Evolutionary conservation across 805 yeast genomes (phyloP).

Genomic region (Metschnikowia lachancei): DNA sequence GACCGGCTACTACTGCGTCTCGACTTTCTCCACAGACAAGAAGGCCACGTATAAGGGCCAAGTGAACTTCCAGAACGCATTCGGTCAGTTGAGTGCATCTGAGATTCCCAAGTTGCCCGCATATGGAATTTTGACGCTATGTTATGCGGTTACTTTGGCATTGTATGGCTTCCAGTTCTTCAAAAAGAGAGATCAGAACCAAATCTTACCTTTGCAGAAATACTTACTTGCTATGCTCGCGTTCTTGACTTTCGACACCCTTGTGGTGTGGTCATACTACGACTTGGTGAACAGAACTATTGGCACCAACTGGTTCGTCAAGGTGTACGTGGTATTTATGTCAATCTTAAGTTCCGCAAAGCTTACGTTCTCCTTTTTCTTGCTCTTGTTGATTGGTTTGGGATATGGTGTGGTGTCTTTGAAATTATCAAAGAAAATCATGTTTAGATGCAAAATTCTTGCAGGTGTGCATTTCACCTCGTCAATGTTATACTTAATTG

Average conservation of each 20-base stretch:
- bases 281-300: constrained; percentile 69
- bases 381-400: constrained; percentile 76
- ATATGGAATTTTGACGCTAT: constrained; percentile 80
- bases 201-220: constrained; percentile 84
- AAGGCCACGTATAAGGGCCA: constrained; percentile 53
- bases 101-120: constrained; percentile 89
- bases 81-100: constrained; percentile 82
- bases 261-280: constrained; percentile 88
- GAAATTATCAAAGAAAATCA: constrained; percentile 67
- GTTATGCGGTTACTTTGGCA: constrained; percentile 78
- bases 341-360: constrained; percentile 78
- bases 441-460: constrained; percentile 56
- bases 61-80: constrained; percentile 88
- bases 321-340: constrained; percentile 67
- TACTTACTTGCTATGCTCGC: constrained; percentile 83
- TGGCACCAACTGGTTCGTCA: constrained; percentile 55
- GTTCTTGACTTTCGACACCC: constrained; percentile 78
- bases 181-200: constrained; percentile 70
- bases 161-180: constrained; percentile 81
- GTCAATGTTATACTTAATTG: constrained; percentile 33
- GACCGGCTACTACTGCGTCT: constrained; percentile 92
- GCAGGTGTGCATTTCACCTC: constrained; percentile 40
- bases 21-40: constrained; percentile 53
- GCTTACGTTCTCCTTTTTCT: constrained; percentile 82
- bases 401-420: constrained; percentile 96